Percentiles rank a stretch among this genome's conserved stretches.
Conservation (phyloP, 2,329 filamentous ascomycete species). For the Epichloe gansuensis region DNA sequence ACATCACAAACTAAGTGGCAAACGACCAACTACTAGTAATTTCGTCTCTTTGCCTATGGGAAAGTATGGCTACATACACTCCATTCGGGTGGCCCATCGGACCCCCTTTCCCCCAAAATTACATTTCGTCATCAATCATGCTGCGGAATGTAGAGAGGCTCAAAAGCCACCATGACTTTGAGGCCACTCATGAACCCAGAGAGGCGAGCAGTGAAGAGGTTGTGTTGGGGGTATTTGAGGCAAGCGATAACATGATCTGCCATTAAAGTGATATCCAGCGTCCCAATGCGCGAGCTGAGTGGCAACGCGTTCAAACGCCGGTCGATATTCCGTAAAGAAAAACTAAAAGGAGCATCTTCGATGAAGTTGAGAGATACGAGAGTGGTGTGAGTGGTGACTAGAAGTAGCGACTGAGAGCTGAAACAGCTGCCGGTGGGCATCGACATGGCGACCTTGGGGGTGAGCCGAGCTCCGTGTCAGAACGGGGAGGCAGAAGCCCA, state of each 20-base stretch:
- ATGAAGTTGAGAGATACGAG: conserved; percentile 3
- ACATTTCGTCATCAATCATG: conserved; percentile 12
- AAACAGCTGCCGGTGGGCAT: background rate
- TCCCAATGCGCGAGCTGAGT: conserved; percentile 5
- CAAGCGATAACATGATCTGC: conserved; percentile 9
- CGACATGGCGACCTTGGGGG: background rate
- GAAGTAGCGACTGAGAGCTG: conserved; percentile 16
- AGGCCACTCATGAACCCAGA: conserved; percentile 3
- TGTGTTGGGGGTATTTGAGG: conserved; percentile 10
- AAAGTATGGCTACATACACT: conserved; percentile 14
- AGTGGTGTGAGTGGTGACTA: conserved; percentile 13
- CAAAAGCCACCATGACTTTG: conserved; percentile 5
- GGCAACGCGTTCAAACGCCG: background rate
- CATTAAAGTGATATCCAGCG: conserved; percentile 9
- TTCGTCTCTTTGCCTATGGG: conserved; percentile 12
- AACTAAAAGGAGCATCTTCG: conserved; percentile 8
- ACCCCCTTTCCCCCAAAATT: conserved; percentile 6
- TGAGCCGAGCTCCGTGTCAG: background rate
- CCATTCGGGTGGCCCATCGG: conserved; percentile 10
- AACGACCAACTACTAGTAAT: conserved; percentile 3
- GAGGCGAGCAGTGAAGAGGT: conserved; percentile 8
- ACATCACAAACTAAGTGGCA: background rate
- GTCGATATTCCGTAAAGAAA: background rate
- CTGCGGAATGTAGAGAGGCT: conserved; percentile 9
- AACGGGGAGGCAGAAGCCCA: background rate